phyloP scores from a whole-genome alignment of 2,329 filamentous ascomycete genomes.

The Gyromitra esculenta region DNA sequence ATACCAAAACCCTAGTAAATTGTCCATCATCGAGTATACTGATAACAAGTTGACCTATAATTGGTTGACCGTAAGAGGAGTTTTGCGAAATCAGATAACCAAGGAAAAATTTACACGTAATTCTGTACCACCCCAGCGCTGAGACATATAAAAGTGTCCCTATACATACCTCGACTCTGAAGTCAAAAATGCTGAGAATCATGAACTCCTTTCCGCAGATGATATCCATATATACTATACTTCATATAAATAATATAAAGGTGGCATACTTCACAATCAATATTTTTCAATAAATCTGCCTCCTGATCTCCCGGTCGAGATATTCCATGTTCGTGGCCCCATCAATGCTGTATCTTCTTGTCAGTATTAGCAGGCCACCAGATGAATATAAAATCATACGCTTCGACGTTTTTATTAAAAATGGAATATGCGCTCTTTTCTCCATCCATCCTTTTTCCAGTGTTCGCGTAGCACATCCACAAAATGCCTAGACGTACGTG shows the following conservation, averaged over 20 bases:
- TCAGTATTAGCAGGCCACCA: conserved; percentile 25
- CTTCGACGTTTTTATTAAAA: conserved; percentile 58
- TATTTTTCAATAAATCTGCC: conserved; percentile 52
- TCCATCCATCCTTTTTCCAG: conserved; percentile 57
- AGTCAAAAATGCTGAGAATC: neutral
- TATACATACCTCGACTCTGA: conserved; percentile 12
- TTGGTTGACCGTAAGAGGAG: conserved; percentile 5
- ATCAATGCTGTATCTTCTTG: conserved; percentile 55
- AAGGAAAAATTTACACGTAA: neutral
- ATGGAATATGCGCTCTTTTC: conserved; percentile 59
- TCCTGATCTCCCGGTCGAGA: conserved; percentile 57
- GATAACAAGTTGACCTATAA: neutral
- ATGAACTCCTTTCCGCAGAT: neutral
- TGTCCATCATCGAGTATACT: neutral
- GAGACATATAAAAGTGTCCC: conserved; percentile 9
- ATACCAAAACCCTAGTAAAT: neutral
- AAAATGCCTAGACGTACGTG: conserved; percentile 53
- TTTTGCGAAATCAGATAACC: neutral
- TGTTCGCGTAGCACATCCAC: conserved; percentile 59
- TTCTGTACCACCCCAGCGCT: neutral
- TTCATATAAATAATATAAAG: conserved; percentile 17
- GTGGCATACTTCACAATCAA: conserved; percentile 3
- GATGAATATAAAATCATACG: conserved; percentile 51
- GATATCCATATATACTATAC: conserved; percentile 13
- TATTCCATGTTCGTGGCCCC: conserved; percentile 58